Evolutionary conservation across 1,139 yeast species (phyloP), one percentile per base, ranked within the genome.

Genomic region (Schizosaccharomyces versatilis): DNA sequence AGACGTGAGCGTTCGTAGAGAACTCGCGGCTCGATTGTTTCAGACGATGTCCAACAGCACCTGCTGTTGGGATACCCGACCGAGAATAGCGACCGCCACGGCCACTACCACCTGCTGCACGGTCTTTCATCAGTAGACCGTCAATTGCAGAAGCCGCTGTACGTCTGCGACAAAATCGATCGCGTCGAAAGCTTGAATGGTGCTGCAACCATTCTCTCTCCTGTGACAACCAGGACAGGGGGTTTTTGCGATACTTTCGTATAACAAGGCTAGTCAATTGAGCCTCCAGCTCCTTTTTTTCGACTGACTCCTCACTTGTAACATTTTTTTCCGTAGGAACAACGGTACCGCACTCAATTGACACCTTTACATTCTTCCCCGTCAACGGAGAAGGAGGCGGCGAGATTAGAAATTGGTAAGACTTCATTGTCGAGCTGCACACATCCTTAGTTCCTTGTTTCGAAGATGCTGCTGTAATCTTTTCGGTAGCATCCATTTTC

Each of bases 321-420:
- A 41, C 47, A n/a, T 1, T 8, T 24, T 24, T 15, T 44, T 44
- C 32, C 9, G 38, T 8, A 44, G 49, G 38, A 10, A 14, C 32
- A 24, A 36, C 14, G 9, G 38, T 12, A 19, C 36, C 15, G 12
- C 36, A 17, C 19, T 36, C 19, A n/a, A 14, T 17, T 19, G 32
- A n/a, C n/a, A 44, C 38, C 19, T 44, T 36, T 3, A 17, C 49
- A 24, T 19, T 44, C 15, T 32, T 32, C 10, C 38, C 19, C 36
- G 49, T n/a, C 19, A 44, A 14, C 15, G 49, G 49, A 17, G 49
- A 44, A 44, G 49, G 49, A 19, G 49, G 49, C 19, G 36, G 38
- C 9, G 49, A 44, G 7, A 44, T 44, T 9, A 44, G 49, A 32
- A 19, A 32, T 32, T 44, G 49, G 12, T 44, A 44, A 14, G 49